phyloP scores from a whole-genome alignment of 2,329 filamentous ascomycete genomes.

The Fusarium incarnatum region DNA sequence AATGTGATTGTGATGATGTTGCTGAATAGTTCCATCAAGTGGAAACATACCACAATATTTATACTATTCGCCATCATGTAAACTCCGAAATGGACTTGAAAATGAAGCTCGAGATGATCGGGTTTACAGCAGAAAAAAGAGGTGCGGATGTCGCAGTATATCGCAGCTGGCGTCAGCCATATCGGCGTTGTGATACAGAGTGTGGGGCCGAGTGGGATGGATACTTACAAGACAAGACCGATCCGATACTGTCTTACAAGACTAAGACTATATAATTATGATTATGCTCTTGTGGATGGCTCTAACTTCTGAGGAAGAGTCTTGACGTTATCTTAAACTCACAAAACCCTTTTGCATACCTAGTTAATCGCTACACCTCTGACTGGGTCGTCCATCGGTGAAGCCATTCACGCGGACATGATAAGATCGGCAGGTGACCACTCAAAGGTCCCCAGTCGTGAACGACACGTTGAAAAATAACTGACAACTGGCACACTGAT shows the following conservation, averaged over 20 bases:
- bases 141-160: background rate
- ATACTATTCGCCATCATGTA: background rate
- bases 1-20: background rate
- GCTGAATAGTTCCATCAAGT: background rate
- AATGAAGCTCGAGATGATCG: background rate
- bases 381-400: constrained; percentile 4
- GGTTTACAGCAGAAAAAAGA: background rate
- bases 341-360: too few relatives aligned
- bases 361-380: too few relatives aligned
- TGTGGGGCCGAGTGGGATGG: background rate
- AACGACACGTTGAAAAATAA: background rate
- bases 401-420: constrained; percentile 3
- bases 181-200: constrained; percentile 2
- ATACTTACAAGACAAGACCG: background rate
- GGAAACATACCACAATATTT: background rate
- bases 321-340: too few relatives aligned
- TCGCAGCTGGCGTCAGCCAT: constrained; percentile 41
- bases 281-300: too few relatives aligned
- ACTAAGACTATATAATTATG: too few relatives aligned
- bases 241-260: too few relatives aligned
- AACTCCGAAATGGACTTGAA: constrained; percentile 13
- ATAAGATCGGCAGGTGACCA: background rate
- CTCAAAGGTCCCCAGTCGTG: background rate
- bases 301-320: too few relatives aligned
- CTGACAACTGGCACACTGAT: background rate